phyloP scores from a whole-genome alignment of 129 eudicot genomes.

The Saposhnikovia divaricata region DNA sequence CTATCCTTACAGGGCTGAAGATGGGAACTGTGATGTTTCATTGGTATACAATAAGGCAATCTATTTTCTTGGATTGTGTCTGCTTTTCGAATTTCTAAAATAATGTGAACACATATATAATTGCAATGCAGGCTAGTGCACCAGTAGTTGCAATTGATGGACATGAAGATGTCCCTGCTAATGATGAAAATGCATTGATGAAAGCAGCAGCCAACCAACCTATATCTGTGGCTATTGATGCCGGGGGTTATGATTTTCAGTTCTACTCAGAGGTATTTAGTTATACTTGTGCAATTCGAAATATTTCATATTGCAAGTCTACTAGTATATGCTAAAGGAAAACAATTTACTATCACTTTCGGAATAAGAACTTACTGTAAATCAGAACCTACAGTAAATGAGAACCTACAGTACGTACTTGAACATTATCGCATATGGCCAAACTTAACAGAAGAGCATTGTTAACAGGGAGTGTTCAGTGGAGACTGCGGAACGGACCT shows the following conservation, averaged over 20 bases:
- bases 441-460: neutral
- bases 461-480: constrained; percentile 54
- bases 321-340: neutral
- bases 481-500: constrained; percentile 64
- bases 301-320: neutral
- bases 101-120: neutral
- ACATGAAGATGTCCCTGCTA: constrained; percentile 63
- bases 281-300: neutral
- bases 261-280: constrained; percentile 73
- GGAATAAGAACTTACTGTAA: neutral
- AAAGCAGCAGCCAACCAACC: constrained; percentile 88
- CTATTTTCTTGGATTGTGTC: neutral
- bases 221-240: constrained; percentile 77
- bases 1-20: constrained; percentile 60
- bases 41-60: constrained; percentile 29
- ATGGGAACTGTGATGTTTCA: constrained; percentile 37
- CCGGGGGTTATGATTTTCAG: constrained; percentile 65
- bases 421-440: neutral
- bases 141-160: constrained; percentile 74
- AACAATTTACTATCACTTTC: neutral
- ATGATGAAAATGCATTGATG: constrained; percentile 62
- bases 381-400: neutral
- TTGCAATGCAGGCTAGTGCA: constrained; percentile 32
- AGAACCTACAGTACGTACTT: neutral
- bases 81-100: neutral